Evolutionary conservation across 345 rosid genomes (phyloP).

Genomic region (Passiflora organensis): DNA sequence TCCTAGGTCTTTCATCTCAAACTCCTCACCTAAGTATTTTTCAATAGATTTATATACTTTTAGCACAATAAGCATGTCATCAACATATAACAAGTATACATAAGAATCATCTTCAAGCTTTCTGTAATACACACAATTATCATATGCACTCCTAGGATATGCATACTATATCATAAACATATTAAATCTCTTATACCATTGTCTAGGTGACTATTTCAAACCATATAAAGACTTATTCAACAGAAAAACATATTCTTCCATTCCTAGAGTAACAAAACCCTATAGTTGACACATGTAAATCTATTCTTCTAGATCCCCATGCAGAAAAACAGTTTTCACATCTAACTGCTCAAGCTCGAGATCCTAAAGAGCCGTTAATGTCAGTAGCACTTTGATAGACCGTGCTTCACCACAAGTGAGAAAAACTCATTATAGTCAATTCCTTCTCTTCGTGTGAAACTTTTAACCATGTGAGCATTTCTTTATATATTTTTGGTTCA

Average conservation of each 20-base stretch:
- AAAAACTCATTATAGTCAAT: background rate
- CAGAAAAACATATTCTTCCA: background rate
- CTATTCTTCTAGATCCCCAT: background rate
- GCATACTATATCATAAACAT: background rate
- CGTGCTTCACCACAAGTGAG: background rate
- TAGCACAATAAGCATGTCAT: background rate
- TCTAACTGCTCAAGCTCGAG: background rate
- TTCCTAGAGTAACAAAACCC: background rate
- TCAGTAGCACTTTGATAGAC: background rate
- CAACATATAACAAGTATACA: background rate
- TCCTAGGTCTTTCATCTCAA: background rate
- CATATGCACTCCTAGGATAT: background rate
- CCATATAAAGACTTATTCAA: background rate
- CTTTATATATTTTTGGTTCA: background rate
- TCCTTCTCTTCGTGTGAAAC: background rate
- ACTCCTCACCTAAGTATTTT: background rate
- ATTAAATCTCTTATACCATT: background rate
- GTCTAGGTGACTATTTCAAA: background rate
- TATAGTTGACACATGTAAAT: conserved; percentile 1
- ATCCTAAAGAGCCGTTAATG: background rate
- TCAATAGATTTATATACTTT: background rate
- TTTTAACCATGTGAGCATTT: background rate
- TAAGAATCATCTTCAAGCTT: background rate
- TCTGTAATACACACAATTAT: background rate
- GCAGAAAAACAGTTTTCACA: no score